Evolutionary conservation across 192 early-diverging fungal genomes (phyloP).

Genomic region (Geranomyces variabilis): DNA sequence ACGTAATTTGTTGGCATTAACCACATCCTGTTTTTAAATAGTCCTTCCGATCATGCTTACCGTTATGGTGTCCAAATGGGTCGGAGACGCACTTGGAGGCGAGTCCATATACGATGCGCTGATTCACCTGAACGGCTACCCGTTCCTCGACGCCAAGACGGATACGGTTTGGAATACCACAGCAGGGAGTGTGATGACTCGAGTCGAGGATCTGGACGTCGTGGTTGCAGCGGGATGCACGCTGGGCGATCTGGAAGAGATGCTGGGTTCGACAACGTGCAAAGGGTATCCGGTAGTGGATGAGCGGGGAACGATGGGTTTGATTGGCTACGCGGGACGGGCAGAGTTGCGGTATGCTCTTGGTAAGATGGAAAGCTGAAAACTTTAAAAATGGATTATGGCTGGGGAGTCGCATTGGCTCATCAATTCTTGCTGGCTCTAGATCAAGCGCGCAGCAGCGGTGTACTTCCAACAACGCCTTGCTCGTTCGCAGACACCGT

Average conservation of each 20-base stretch:
- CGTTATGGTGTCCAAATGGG: constrained; percentile 69
- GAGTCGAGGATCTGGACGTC: constrained; percentile 37
- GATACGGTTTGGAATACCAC: constrained; percentile 36
- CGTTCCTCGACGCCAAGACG: constrained; percentile 52
- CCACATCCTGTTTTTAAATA: neutral
- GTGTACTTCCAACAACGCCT: neutral
- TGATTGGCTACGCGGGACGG: constrained; percentile 83
- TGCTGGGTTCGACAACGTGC: constrained; percentile 54
- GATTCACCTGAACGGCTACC: constrained; percentile 57
- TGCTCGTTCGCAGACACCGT: constrained; percentile 3
- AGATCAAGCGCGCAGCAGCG: constrained; percentile 25
- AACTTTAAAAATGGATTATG: neutral
- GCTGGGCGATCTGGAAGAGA: constrained; percentile 52
- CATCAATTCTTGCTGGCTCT: neutral
- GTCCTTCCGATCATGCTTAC: constrained; percentile 63
- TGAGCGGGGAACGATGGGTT: constrained; percentile 13
- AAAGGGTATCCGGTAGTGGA: constrained; percentile 57
- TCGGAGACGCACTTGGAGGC: constrained; percentile 68
- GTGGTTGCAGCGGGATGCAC: constrained; percentile 38
- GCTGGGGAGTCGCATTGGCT: neutral
- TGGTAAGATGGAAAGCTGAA: constrained; percentile 24
- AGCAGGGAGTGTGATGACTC: constrained; percentile 47
- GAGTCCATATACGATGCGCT: constrained; percentile 72
- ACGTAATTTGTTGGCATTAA: neutral
- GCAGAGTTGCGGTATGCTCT: constrained; percentile 76